Conservation (phyloP, 2,329 filamentous ascomycete species). For the Cladosporium sp. region DNA sequence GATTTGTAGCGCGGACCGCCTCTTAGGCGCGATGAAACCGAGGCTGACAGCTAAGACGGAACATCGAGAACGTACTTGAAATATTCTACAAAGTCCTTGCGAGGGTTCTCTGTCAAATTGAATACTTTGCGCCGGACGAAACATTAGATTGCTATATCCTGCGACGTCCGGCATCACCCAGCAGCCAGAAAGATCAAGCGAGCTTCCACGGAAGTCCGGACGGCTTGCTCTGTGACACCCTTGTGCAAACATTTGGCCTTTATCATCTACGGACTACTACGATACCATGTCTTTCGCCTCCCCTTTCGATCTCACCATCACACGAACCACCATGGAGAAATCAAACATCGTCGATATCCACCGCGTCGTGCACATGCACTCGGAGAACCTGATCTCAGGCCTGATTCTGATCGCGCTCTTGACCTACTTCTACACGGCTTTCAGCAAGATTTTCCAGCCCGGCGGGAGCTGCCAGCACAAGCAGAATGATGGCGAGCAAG, state of each 20-base stretch:
- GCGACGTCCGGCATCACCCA: too few species aligned
- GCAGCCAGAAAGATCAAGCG: too few species aligned
- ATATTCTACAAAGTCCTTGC: too few species aligned
- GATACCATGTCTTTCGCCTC: neutral
- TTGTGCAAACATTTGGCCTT: too few species aligned
- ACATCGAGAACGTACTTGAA: too few species aligned
- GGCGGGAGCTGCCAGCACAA: constrained; percentile 7
- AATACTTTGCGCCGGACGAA: too few species aligned
- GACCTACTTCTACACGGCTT: constrained; percentile 19
- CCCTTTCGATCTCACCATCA: neutral
- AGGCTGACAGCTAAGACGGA: too few species aligned
- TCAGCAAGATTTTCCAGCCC: constrained; percentile 13
- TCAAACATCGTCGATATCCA: neutral
- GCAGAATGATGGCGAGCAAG: neutral
- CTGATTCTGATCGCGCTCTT: constrained; percentile 16
- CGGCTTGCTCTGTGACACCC: too few species aligned
- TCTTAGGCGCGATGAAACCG: neutral
- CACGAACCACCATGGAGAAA: neutral
- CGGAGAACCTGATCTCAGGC: constrained; percentile 16
- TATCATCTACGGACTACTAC: neutral
- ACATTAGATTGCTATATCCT: too few species aligned
- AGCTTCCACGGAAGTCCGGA: too few species aligned
- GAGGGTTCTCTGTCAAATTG: too few species aligned
- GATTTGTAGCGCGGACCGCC: neutral
- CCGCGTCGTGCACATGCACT: neutral